These are phyloP conservation scores for Heliamphora exappendiculata DNA, from an alignment of 148 eudicot genomes.

Conservation along the genomic window DNA sequence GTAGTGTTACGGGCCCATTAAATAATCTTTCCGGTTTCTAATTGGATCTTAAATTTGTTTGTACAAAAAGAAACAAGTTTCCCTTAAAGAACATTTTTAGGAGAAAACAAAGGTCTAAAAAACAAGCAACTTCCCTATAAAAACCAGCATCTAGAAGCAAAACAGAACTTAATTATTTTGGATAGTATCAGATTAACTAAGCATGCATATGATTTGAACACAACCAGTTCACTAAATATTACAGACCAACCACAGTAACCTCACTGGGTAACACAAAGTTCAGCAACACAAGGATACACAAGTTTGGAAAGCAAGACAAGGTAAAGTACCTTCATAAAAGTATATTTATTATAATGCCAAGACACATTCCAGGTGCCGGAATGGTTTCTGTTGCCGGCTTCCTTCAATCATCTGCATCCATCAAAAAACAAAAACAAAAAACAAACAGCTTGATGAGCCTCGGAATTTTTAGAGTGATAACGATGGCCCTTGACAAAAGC, in stretches of 20 bases:
- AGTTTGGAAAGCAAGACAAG: slow-evolving; percentile 3
- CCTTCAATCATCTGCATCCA: slow-evolving; percentile 12
- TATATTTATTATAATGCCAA: slow-evolving; percentile 6
- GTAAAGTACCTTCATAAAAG: neutral
- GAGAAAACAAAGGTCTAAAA: neutral
- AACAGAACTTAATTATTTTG: neutral
- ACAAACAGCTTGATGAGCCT: too few species aligned
- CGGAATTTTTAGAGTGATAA: too few species aligned
- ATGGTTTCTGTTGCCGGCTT: neutral
- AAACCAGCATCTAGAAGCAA: neutral
- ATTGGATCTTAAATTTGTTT: too few species aligned
- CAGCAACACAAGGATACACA: neutral
- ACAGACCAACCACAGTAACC: slow-evolving; percentile 3
- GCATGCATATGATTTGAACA: neutral
- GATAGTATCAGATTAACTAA: neutral
- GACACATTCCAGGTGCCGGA: neutral
- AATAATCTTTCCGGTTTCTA: too few species aligned
- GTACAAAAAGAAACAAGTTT: neutral
- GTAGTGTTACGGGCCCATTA: too few species aligned
- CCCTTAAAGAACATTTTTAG: neutral
- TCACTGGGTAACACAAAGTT: neutral
- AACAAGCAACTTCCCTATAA: neutral
- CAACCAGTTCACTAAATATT: neutral
- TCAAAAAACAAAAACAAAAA: too few species aligned
- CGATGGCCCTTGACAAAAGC: too few species aligned